Conservation (phyloP, 1,284 basidiomycete genomes). For the Puccinia brachypodii region DNA sequence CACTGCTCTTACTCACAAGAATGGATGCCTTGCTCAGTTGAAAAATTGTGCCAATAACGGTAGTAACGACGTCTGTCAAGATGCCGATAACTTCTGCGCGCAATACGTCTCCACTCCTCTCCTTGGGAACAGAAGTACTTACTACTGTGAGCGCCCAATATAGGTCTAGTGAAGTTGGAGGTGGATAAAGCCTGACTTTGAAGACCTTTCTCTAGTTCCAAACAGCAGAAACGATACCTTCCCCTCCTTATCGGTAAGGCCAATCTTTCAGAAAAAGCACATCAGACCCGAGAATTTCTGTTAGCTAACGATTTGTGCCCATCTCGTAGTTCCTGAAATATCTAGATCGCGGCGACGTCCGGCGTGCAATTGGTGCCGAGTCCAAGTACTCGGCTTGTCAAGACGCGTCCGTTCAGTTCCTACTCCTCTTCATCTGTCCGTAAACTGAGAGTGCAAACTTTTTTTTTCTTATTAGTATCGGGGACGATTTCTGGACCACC, state of each 20-base stretch:
- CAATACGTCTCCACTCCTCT: conserved; percentile 5
- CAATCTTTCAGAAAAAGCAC: neutral
- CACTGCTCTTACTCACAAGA: conserved; percentile 1
- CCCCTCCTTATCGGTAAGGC: conserved; percentile 11
- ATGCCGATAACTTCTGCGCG: conserved; percentile 31
- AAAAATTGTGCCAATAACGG: conserved; percentile 34
- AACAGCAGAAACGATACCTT: conserved; percentile 3
- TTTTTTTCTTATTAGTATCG: conserved; percentile 18
- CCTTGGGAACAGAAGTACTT: conserved; percentile 29
- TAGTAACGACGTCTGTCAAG: conserved; percentile 15
- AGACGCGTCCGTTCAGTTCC: conserved; percentile 25
- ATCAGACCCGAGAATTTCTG: neutral
- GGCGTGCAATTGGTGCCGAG: conserved; percentile 30
- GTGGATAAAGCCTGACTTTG: neutral
- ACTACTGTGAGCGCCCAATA: conserved; percentile 30
- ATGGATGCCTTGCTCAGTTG: conserved; percentile 27
- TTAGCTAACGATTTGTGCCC: neutral
- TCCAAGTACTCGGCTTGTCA: conserved; percentile 29
- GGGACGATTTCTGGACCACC: conserved; percentile 23
- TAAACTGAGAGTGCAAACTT: neutral
- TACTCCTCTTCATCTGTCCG: neutral
- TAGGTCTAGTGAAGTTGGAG: neutral
- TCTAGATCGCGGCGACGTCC: conserved; percentile 29
- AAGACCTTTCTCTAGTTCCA: neutral
- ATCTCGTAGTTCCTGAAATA: conserved; percentile 31